Evolutionary conservation across 2,329 filamentous ascomycete species (phyloP).

Genomic region (Sarocladiaceae sp.): DNA sequence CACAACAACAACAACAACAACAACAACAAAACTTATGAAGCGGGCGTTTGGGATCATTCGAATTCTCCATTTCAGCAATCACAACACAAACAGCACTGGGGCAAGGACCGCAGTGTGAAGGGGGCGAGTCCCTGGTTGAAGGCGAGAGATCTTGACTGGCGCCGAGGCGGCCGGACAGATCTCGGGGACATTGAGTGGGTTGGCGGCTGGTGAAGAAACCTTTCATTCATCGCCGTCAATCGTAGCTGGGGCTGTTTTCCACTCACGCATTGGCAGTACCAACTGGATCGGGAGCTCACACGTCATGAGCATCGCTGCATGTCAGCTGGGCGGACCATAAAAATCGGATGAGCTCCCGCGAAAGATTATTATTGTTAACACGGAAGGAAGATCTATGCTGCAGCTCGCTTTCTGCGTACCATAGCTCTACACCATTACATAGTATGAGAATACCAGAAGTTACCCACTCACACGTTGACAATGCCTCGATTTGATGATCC

Average conservation of each 20-base stretch:
- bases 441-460: conserved; percentile 57
- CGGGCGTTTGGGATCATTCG: conserved; percentile 44
- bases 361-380: conserved; percentile 15
- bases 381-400: conserved; percentile 31
- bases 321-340: neutral
- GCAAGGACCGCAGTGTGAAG: conserved; percentile 35
- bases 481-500: no score
- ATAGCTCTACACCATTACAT: conserved; percentile 40
- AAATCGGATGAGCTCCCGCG: conserved; percentile 8
- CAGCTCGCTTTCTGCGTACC: conserved; percentile 65
- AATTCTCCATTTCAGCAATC: conserved; percentile 19
- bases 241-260: conserved; percentile 50
- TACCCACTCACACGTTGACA: conserved; percentile 60
- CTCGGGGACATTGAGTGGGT: conserved; percentile 83
- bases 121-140: conserved; percentile 48
- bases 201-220: conserved; percentile 21
- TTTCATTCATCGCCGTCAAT: conserved; percentile 44
- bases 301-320: conserved; percentile 12
- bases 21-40: conserved; percentile 41
- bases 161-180: conserved; percentile 59
- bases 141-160: conserved; percentile 58
- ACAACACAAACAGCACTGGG: conserved; percentile 27
- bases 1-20: no score
- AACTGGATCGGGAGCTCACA: neutral
- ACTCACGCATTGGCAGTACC: conserved; percentile 11